phyloP scores from a whole-genome alignment of 768 basidiomycete genomes.

The Termitomyces sp. region DNA sequence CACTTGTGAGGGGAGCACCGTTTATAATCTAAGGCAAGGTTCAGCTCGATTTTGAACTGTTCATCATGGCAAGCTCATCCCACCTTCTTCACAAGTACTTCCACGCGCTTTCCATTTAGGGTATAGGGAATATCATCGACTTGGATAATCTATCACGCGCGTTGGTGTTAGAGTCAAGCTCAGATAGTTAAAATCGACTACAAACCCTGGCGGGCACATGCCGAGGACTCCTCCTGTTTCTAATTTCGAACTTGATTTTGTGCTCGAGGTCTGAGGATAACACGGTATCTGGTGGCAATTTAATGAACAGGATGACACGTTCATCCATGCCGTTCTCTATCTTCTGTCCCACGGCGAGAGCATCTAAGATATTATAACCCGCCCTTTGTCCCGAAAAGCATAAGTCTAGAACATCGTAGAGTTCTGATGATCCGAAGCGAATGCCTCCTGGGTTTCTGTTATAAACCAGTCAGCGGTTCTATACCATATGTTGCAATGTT shows the following conservation, averaged over 20 bases:
- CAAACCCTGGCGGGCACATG: slow-evolving; percentile 73
- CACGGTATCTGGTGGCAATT: slow-evolving; percentile 43
- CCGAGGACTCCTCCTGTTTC: slow-evolving; percentile 57
- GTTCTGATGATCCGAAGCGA: slow-evolving; percentile 75
- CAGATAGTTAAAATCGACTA: slow-evolving; percentile 2
- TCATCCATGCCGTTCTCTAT: slow-evolving; percentile 63
- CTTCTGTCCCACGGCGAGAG: slow-evolving; percentile 66
- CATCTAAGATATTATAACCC: slow-evolving; percentile 45
- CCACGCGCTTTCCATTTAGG: slow-evolving; percentile 75
- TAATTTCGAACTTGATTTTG: slow-evolving; percentile 56
- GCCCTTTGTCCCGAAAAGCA: slow-evolving; percentile 43
- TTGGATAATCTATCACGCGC: slow-evolving; percentile 50
- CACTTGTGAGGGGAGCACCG: slow-evolving; percentile 58
- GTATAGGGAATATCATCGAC: slow-evolving; percentile 73
- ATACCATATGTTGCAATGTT: slow-evolving; percentile 3
- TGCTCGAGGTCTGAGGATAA: slow-evolving; percentile 48
- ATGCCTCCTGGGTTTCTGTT: slow-evolving; percentile 75
- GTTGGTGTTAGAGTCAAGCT: background rate
- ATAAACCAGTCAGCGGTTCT: slow-evolving; percentile 18
- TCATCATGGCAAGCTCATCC: slow-evolving; percentile 8
- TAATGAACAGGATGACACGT: slow-evolving; percentile 71
- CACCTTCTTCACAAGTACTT: slow-evolving; percentile 74
- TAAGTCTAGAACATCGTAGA: slow-evolving; percentile 72
- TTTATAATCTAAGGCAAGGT: slow-evolving; percentile 58
- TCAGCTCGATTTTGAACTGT: background rate